These are phyloP conservation scores for Chalciporus sphaerocephalus DNA, from an alignment of 768 basidiomycete genomes.

Conservation along the genomic window DNA sequence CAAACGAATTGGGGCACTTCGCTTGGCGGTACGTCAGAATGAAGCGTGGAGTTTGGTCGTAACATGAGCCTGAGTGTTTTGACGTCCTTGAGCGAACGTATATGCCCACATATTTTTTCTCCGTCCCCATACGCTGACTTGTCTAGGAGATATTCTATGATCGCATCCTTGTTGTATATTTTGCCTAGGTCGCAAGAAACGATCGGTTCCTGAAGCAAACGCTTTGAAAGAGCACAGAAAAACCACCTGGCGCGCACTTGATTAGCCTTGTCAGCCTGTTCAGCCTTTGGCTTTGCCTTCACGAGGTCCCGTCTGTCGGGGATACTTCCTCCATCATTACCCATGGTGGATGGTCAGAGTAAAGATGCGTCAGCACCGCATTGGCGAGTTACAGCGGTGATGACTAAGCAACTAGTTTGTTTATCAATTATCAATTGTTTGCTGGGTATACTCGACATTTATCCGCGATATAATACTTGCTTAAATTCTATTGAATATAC, in stretches of 20 bases:
- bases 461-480: too few species aligned
- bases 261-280: conserved; percentile 88
- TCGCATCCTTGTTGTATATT: conserved; percentile 92
- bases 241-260: conserved; percentile 85
- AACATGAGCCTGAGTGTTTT: conserved; percentile 77
- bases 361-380: background rate
- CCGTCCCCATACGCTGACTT: conserved; percentile 85
- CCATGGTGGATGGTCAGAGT: conserved; percentile 47
- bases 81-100: conserved; percentile 89
- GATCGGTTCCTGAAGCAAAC: conserved; percentile 80
- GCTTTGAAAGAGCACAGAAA: conserved; percentile 94
- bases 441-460: too few species aligned
- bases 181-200: conserved; percentile 92
- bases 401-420: conserved; percentile 2
- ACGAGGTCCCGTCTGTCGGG: conserved; percentile 81
- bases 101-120: conserved; percentile 87
- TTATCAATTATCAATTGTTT: too few species aligned
- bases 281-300: conserved; percentile 69
- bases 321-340: conserved; percentile 87
- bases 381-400: background rate
- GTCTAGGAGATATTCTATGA: conserved; percentile 88
- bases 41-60: conserved; percentile 49
- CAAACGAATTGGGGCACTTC: conserved; percentile 77
- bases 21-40: conserved; percentile 35
- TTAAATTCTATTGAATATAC: too few species aligned